Base-by-base conservation (phyloP, 306 rosid species). In the Sicyos edulis region DNA sequence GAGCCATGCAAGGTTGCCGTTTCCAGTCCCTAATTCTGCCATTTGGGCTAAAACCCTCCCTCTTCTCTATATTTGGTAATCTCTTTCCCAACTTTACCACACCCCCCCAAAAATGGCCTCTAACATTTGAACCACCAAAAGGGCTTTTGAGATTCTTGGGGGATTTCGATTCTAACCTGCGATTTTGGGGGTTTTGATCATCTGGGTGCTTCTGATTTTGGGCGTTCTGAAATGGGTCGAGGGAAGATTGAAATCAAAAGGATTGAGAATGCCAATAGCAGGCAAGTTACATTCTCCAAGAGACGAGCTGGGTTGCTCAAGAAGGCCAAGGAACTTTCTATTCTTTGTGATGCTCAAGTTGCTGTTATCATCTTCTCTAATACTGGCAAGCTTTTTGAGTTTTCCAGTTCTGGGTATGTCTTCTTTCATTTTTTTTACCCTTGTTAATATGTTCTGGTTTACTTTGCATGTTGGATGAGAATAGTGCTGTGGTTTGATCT, bases 251-350 rank as follows among this genome's bases (percentile, higher is more conserved):
- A 92, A 79, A 92, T 92, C 59, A 92, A 92, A 64, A 85, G 80
- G 83, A 93, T 93, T 74, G 99, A 93, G 80, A 93, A 93, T 79
- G 91, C 89, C 0, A 93, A 89, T 75, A 93, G 97, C 87, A 87
- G 99, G 49, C 99, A 93, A 85, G 97, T 93, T 58, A 93, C 99
- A 70, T 93, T 93, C 80, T 93, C 99, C 0, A 93, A 93, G 70
- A 82, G 99, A 69, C 82, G 99, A 65, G 87, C 82, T 69, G 99
- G 99, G 55, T 44, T 93, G 81, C 89, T 93, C 6, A 93, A 91
- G 22, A 93, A 93, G 66, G 97, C 99, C 70, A 89, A 89, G 10
- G 99, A 93, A 57, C 84, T 93, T n/a, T 90, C 97, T 24, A 82
- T 93, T 75, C 99, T 93, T 6, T 93, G 99, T 13, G 99, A 93